Percentiles rank a stretch among this genome's conserved stretches.
phyloP scores from a whole-genome alignment of 1,284 basidiomycete genomes.

The Sphaerobolus stellatus region DNA sequence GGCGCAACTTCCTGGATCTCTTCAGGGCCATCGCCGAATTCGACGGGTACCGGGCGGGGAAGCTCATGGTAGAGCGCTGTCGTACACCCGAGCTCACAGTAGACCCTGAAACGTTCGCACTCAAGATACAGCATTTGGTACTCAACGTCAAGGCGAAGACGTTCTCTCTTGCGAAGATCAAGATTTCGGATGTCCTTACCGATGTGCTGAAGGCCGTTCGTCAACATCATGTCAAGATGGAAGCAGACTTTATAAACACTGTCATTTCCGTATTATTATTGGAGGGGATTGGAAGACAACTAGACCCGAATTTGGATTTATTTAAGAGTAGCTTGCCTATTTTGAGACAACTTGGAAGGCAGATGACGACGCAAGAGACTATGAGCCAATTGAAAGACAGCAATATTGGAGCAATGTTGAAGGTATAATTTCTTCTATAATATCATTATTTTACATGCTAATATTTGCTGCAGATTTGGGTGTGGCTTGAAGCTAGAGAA shows the following conservation, averaged over 20 bases:
- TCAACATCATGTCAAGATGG: slow-evolving; percentile 96
- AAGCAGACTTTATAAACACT: slow-evolving; percentile 98
- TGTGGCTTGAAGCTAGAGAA: slow-evolving; percentile 86
- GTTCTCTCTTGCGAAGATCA: slow-evolving; percentile 93
- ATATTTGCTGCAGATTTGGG: slow-evolving; percentile 65
- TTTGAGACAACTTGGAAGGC: slow-evolving; percentile 80
- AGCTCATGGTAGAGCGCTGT: slow-evolving; percentile 95
- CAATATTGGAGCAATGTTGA: slow-evolving; percentile 80
- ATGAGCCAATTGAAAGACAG: slow-evolving; percentile 57
- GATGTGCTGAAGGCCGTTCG: slow-evolving; percentile 89
- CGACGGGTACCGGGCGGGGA: slow-evolving; percentile 92
- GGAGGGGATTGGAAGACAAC: slow-evolving; percentile 93
- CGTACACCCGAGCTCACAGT: slow-evolving; percentile 89
- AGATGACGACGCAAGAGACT: slow-evolving; percentile 77
- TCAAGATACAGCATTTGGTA: slow-evolving; percentile 96
- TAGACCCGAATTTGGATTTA: slow-evolving; percentile 91
- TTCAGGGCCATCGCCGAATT: slow-evolving; percentile 96
- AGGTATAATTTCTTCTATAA: slow-evolving; percentile 48
- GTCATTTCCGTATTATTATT: slow-evolving; percentile 92
- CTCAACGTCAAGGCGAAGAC: slow-evolving; percentile 94
- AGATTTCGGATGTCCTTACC: slow-evolving; percentile 90
- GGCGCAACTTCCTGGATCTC: slow-evolving; percentile 93
- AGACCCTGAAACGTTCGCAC: slow-evolving; percentile 91
- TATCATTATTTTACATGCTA: slow-evolving; percentile 3
- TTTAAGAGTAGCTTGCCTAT: slow-evolving; percentile 94